These are phyloP conservation scores for Oxyria digyna DNA, from an alignment of 148 eudicot genomes.

Conservation along the genomic window DNA sequence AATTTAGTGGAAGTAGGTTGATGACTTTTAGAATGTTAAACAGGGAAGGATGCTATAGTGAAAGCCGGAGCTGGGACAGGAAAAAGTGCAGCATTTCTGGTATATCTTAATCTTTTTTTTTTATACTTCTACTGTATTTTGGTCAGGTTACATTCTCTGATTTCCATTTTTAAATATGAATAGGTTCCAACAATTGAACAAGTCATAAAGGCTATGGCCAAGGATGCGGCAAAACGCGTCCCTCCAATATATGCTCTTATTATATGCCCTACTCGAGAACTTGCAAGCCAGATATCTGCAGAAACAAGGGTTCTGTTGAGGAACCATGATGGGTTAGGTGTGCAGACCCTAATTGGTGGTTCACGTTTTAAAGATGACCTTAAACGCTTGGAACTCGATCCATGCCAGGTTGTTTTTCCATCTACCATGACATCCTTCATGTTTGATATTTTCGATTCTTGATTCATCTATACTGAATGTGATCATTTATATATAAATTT, in stretches of 20 bases:
- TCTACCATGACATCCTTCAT: neutral
- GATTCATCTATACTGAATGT: neutral
- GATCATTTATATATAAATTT: neutral
- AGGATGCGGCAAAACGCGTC: slow-evolving; percentile 28
- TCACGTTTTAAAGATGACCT: slow-evolving; percentile 86
- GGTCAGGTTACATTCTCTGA: slow-evolving; percentile 6
- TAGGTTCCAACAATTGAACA: slow-evolving; percentile 99
- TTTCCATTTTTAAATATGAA: slow-evolving; percentile 35
- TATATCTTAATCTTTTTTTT: slow-evolving; percentile 20
- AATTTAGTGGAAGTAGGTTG: neutral
- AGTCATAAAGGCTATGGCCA: slow-evolving; percentile 63
- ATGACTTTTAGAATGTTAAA: slow-evolving; percentile 12
- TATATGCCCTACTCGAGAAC: slow-evolving; percentile 93
- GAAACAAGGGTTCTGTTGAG: slow-evolving; percentile 76
- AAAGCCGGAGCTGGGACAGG: slow-evolving; percentile 89
- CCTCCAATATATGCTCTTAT: slow-evolving; percentile 74
- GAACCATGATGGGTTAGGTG: slow-evolving; percentile 80
- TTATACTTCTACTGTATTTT: slow-evolving; percentile 3
- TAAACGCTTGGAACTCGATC: slow-evolving; percentile 66
- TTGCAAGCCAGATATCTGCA: slow-evolving; percentile 91
- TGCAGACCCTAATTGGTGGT: slow-evolving; percentile 78
- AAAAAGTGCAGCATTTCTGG: slow-evolving; percentile 93
- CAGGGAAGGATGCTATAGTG: slow-evolving; percentile 87
- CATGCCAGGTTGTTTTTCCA: slow-evolving; percentile 52
- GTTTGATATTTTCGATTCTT: neutral